Base-by-base conservation (phyloP, 768 basidiomycete genomes). In the Tulasnella sp. region DNA sequence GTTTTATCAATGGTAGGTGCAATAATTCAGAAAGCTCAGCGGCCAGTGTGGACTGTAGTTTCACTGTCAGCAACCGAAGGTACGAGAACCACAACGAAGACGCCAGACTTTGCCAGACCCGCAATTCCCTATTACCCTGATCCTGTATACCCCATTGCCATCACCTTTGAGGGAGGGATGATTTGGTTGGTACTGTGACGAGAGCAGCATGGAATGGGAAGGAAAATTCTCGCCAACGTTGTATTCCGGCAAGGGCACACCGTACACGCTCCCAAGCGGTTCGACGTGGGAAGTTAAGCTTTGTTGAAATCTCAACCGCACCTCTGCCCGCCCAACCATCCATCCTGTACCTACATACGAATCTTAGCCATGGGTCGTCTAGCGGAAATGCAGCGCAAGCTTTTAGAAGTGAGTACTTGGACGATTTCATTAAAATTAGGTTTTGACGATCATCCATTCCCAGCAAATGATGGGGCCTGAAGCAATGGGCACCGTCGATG, bases 401-500 rank as follows among this genome's bases (percentile, higher is more conserved):
- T 98, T 85, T 84, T 90, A 74, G 87, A 89, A 85, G 89, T 88
- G 81, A n/a, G 85, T 75, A 37, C 15, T 23, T 40, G 39, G 57
- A 6, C 55, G 71, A 83, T 32, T 82, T 87, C 77, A 29, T 26
- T 44, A 37, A 32, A 42, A 46, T 16, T 18, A 40, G n/a, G 37
- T 40, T 42, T 37, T 75, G 2, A 32, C 29, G 57, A 20, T 10
- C 20, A 51, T 32, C 73, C 79, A 79, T 39, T 74, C 80, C 74
- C 81, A 98, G 96, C 96, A 98, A 96, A 98, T 97, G 95, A 98
- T 98, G 96, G 97, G 95, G n/a, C 93, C 97, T 70, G 97, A 99
- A 86, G 96, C 98, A 26, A 97, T 99, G 95, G 98, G 98, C 82
- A 91, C 96, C 67, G 91, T 93, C 69, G 95, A 94, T 81, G 91